Evolutionary conservation across 768 basidiomycete species (phyloP).

Genomic region (Pulveroboletus sp.): DNA sequence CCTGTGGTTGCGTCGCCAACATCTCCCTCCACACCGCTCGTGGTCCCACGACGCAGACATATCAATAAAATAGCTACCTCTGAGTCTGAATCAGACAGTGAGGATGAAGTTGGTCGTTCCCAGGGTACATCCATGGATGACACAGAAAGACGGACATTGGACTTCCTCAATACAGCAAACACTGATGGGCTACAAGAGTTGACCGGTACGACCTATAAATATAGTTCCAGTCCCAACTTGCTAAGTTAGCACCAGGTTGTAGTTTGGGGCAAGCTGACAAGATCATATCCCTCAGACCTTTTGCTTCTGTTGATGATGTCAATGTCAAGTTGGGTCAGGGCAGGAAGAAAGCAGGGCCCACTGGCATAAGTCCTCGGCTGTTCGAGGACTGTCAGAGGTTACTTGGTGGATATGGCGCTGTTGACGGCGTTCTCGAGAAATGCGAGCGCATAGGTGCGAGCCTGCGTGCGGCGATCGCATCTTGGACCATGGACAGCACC

Average conservation of each 20-base stretch:
- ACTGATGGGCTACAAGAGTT: conserved; percentile 66
- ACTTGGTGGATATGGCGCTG: conserved; percentile 78
- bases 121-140: conserved; percentile 33
- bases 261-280: conserved; percentile 72
- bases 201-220: conserved; percentile 48
- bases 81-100: conserved; percentile 49
- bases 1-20: conserved; percentile 32
- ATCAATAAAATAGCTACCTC: conserved; percentile 60
- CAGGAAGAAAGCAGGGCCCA: conserved; percentile 80
- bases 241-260: conserved; percentile 50
- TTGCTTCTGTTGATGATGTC: conserved; percentile 68
- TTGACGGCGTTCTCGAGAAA: conserved; percentile 82
- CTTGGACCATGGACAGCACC: conserved; percentile 53
- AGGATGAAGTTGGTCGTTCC: conserved; percentile 36
- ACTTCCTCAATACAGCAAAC: conserved; percentile 64
- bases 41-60: conserved; percentile 45
- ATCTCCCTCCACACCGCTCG: conserved; percentile 41
- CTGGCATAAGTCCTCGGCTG: conserved; percentile 81
- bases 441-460: conserved; percentile 83
- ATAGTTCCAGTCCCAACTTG: not conserved
- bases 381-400: conserved; percentile 88
- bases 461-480: conserved; percentile 67
- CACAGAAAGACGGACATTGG: conserved; percentile 50
- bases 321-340: conserved; percentile 72
- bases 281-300: conserved; percentile 79